Evolutionary conservation across 1,284 basidiomycete genomes (phyloP).

Genomic region (Gymnopus androsaceus): DNA sequence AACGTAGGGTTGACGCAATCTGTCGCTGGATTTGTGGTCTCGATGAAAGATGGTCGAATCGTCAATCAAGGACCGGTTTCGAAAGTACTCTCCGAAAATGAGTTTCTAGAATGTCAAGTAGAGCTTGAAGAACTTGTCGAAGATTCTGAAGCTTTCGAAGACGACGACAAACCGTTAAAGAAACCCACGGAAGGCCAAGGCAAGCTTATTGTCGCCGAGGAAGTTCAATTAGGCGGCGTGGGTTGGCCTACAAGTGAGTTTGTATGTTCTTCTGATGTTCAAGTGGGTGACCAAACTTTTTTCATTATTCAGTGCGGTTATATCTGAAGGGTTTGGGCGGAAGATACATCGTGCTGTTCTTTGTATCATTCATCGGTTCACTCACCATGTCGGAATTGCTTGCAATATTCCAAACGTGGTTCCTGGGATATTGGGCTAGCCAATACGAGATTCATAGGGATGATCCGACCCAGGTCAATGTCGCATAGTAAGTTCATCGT

Average conservation of each 20-base stretch:
- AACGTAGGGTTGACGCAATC: conserved; percentile 59
- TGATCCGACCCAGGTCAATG: conserved; percentile 36
- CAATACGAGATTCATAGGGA: conserved; percentile 50
- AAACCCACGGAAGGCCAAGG: conserved; percentile 28
- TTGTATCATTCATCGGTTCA: conserved; percentile 26
- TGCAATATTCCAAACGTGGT: conserved; percentile 52
- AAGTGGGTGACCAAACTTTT: neutral
- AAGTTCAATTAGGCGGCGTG: conserved; percentile 58
- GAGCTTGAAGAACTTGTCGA: too few species aligned
- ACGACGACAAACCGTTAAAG: conserved; percentile 24
- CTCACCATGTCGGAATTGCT: conserved; percentile 32
- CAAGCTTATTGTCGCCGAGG: conserved; percentile 60
- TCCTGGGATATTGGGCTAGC: conserved; percentile 53
- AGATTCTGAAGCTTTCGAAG: too few species aligned
- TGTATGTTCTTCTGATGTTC: too few species aligned
- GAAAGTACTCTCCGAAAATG: conserved; percentile 39
- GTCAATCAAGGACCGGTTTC: conserved; percentile 41
- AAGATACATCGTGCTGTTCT: conserved; percentile 21
- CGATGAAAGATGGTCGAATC: conserved; percentile 49
- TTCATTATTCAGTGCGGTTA: conserved; percentile 28
- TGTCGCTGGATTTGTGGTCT: conserved; percentile 60
- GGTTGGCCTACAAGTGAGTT: conserved; percentile 47
- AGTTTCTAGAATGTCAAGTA: too few species aligned
- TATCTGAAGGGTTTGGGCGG: conserved; percentile 28
- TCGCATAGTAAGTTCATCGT: conserved; percentile 39